Conservation (phyloP, 495 filamentous ascomycete genomes). For the Venustampulla echinocandica region DNA sequence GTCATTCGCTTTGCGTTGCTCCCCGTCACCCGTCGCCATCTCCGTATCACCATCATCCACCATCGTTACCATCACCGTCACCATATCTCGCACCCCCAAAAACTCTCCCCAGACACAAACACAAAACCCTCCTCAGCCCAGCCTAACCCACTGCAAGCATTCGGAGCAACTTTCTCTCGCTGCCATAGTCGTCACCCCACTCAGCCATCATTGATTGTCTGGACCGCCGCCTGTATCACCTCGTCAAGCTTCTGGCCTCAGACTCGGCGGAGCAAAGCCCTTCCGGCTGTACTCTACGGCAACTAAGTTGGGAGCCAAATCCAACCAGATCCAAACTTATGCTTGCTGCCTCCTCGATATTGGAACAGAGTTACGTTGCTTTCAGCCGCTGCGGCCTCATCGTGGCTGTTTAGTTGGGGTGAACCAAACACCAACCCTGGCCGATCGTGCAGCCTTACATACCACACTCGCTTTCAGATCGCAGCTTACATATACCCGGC, state of each 20-base stretch:
- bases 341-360: slow-evolving; percentile 13
- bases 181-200: background rate
- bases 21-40: slow-evolving; percentile 6
- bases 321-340: slow-evolving; percentile 7
- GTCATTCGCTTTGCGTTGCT: slow-evolving; percentile 44
- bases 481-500: slow-evolving; percentile 21
- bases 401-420: slow-evolving; percentile 8
- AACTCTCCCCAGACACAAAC: background rate
- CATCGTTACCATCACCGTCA: background rate
- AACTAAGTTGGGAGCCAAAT: background rate
- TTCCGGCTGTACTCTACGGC: too few species aligned
- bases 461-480: slow-evolving; percentile 20
- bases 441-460: slow-evolving; percentile 20
- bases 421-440: slow-evolving; percentile 2
- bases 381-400: slow-evolving; percentile 15
- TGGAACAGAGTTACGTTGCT: slow-evolving; percentile 16
- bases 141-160: slow-evolving; percentile 14
- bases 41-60: background rate
- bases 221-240: background rate
- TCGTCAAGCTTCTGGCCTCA: background rate
- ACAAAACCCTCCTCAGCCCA: too few species aligned
- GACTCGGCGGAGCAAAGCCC: too few species aligned
- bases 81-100: background rate
- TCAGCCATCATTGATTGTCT: slow-evolving; percentile 2
- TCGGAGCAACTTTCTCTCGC: slow-evolving; percentile 17